Base-by-base conservation (phyloP, 2,329 filamentous ascomycete genomes). In the Lasiodiplodia gonubiensis region DNA sequence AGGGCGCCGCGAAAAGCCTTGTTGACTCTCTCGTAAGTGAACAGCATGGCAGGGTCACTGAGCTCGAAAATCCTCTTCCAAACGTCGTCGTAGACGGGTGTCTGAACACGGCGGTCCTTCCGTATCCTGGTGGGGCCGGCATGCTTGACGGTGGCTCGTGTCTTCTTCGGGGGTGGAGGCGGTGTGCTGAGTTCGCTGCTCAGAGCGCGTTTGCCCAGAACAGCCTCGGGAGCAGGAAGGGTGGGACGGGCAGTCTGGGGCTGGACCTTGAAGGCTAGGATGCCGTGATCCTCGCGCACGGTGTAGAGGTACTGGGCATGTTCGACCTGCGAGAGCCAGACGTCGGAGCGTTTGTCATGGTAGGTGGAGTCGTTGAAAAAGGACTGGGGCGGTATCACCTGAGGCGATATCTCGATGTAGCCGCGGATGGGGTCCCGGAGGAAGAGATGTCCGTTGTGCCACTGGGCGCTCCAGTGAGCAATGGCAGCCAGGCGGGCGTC, bases 31-130 rank as follows among this genome's bases (percentile, higher is more conserved):
- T 68, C 49, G 25, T 54, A 60, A 12, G 59, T 68, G 14, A 74
- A 67, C 11, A 73, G 67, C 46, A 68, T 68, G 5, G 67, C 66
- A 6, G 67, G 69, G 2, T 68, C 59, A 64, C 69, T 69, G 51
- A 67, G 68, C 3, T 49, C 30, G 12, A 74, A 69, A 39, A 74
- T 71, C 2, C 46, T 49, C 21, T 69, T 63, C 72, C 72, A 74
- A 21, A 72, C 61, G 35, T 74, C 71, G 18, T 61, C 49, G 46
- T 67, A 64, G 21, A 73, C 39, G 4, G 53, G 23, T 10, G 69
- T 65, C 30, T 67, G 55, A 25, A 73, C 68, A 8, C 68, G 69
- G 37, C 64, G 66, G 21, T 71, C 67, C 39, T 52, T 70, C 16
- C 71, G 65, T 39, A 73, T 68, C 33, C 68, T 70, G 2, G 70